A percentile compares a stretch with the other conserved stretches of the same genome.
These are phyloP conservation scores for Cnidoscolus chayamansa DNA, from an alignment of 441 rosid species.

Conservation along the genomic window DNA sequence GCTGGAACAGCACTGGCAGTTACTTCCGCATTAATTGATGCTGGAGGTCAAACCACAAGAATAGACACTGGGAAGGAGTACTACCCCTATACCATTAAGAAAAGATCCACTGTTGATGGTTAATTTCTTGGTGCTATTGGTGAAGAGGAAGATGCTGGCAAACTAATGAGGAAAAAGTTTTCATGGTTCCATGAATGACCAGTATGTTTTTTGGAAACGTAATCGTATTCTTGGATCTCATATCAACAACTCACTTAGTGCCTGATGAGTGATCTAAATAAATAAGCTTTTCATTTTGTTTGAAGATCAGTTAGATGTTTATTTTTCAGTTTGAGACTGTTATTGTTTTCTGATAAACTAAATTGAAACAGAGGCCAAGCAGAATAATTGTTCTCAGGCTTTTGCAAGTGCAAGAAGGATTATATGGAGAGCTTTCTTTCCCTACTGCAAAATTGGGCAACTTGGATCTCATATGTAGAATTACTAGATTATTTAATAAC, in stretches of 20 bases:
- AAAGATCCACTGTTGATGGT: conserved; percentile 56
- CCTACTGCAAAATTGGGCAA: neutral
- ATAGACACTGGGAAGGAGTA: conserved; percentile 75
- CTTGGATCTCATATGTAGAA: neutral
- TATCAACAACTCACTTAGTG: conserved; percentile 20
- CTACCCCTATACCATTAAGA: conserved; percentile 76
- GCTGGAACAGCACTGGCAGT: conserved; percentile 82
- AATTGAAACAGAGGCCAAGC: neutral
- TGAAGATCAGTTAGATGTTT: neutral
- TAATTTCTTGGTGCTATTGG: conserved; percentile 24
- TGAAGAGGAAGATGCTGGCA: conserved; percentile 21
- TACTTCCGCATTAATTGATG: conserved; percentile 67
- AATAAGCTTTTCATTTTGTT: conserved; percentile 22
- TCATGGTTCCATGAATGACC: conserved; percentile 20
- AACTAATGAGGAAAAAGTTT: conserved; percentile 5
- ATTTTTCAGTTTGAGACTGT: conserved; percentile 4
- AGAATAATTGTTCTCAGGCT: neutral
- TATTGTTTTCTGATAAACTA: conserved; percentile 6
- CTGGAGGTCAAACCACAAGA: conserved; percentile 82
- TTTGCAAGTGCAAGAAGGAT: neutral
- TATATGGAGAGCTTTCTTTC: neutral
- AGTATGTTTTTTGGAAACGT: conserved; percentile 32
- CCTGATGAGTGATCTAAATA: conserved; percentile 30
- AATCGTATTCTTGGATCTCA: conserved; percentile 27
- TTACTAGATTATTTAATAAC: too few species aligned